Percentiles rank a stretch among this genome's conserved stretches.
Conservation (phyloP, 768 basidiomycete genomes). For the Serendipita vermifera region DNA sequence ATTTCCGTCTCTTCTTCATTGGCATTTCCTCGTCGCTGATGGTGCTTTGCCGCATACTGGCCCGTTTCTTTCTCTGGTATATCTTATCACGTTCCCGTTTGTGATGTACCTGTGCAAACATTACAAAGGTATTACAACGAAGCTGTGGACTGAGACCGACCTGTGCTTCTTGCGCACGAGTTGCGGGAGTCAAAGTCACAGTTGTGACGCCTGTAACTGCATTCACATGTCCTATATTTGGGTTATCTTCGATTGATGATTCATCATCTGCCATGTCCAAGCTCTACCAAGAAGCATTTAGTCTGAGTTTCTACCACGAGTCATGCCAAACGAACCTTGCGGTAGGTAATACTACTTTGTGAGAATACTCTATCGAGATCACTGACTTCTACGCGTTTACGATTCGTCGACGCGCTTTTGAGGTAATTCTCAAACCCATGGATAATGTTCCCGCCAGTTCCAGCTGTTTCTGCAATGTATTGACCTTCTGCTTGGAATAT, state of each 20-base stretch:
- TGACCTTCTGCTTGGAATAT: slow-evolving; percentile 65
- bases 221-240: background rate
- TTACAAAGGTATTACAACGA: background rate
- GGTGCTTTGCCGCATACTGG: slow-evolving; percentile 40
- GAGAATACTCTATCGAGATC: slow-evolving; percentile 75
- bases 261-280: background rate
- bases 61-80: slow-evolving; percentile 68
- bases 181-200: slow-evolving; percentile 62
- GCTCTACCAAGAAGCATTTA: too few species aligned
- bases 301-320: background rate
- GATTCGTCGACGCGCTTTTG: slow-evolving; percentile 54
- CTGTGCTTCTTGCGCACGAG: slow-evolving; percentile 45
- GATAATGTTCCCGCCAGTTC: slow-evolving; percentile 74
- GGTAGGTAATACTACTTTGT: slow-evolving; percentile 61
- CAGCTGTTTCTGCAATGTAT: slow-evolving; percentile 66
- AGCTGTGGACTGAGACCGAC: background rate
- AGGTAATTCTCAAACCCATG: slow-evolving; percentile 80
- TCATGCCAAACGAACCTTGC: slow-evolving; percentile 38
- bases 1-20: slow-evolving; percentile 3
- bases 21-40: slow-evolving; percentile 54
- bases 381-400: slow-evolving; percentile 61
- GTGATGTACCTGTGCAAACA: slow-evolving; percentile 39
- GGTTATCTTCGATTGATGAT: slow-evolving; percentile 1
- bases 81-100: slow-evolving; percentile 71
- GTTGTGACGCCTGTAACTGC: slow-evolving; percentile 62